A percentile compares a stretch with the other conserved stretches of the same genome.
phyloP scores from a whole-genome alignment of 331 rosid species.

The Saraca asoca region DNA sequence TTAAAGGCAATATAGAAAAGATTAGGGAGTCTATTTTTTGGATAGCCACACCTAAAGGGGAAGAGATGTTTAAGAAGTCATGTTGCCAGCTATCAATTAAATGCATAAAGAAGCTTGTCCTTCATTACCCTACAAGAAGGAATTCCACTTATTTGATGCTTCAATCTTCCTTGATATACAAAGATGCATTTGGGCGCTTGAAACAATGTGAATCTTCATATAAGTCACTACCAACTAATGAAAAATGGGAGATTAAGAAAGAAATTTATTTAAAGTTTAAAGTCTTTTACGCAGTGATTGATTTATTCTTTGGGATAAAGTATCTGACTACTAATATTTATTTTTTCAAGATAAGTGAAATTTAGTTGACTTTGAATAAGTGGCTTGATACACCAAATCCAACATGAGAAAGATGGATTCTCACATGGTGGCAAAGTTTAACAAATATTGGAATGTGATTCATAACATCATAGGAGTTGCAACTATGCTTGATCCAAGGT shows the following conservation, averaged over 20 bases:
- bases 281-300: background rate
- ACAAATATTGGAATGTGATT: too few relatives aligned
- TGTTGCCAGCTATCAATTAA: too few relatives aligned
- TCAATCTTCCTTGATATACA: background rate
- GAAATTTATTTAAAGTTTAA: background rate
- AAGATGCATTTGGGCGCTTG: background rate
- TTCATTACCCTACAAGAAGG: slow-evolving; percentile 3
- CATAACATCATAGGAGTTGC: too few relatives aligned
- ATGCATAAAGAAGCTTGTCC: background rate
- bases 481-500: too few relatives aligned
- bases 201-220: background rate
- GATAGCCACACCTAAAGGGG: background rate
- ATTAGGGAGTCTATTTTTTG: background rate
- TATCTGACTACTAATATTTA: background rate
- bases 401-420: too few relatives aligned
- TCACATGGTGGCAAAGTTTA: too few relatives aligned
- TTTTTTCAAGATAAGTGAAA: background rate
- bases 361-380: background rate
- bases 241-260: background rate
- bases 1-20: background rate
- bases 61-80: background rate
- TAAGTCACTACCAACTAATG: background rate
- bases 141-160: background rate
- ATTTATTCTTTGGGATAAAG: slow-evolving; percentile 8
- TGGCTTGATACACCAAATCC: too few relatives aligned